Conservation (phyloP, 352 stramenopile genomes). For the Phytopythium mirpurense region DNA sequence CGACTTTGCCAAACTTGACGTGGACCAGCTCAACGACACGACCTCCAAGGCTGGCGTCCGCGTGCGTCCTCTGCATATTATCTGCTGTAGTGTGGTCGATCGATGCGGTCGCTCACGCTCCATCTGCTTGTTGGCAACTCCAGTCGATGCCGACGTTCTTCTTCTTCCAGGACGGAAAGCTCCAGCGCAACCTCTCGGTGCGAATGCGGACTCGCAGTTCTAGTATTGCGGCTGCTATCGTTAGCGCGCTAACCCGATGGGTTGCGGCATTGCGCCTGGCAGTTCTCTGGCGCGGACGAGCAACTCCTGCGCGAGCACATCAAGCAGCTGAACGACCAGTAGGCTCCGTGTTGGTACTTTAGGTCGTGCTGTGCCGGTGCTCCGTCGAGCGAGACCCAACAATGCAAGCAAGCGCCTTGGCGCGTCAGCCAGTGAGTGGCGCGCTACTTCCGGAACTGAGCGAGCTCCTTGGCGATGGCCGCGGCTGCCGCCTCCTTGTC, state of each 20-base stretch:
- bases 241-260: slow-evolving; percentile 1
- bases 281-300: slow-evolving; percentile 86
- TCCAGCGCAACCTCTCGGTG: slow-evolving; percentile 78
- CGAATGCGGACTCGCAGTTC: background rate
- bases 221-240: too few species aligned
- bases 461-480: slow-evolving; percentile 18
- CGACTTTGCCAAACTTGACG: slow-evolving; percentile 83
- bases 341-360: slow-evolving; percentile 4
- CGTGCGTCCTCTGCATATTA: slow-evolving; percentile 37
- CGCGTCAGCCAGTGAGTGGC: too few species aligned
- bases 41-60: slow-evolving; percentile 75
- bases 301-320: slow-evolving; percentile 63
- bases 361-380: background rate
- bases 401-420: background rate
- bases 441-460: slow-evolving; percentile 7
- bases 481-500: slow-evolving; percentile 22
- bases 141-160: slow-evolving; percentile 89
- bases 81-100: too few species aligned
- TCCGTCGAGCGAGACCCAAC: background rate
- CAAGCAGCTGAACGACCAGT: slow-evolving; percentile 72
- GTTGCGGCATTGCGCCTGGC: slow-evolving; percentile 5
- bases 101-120: too few species aligned
- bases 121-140: background rate
- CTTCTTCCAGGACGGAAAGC: slow-evolving; percentile 75
- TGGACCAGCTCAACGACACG: slow-evolving; percentile 79